Percentiles rank a stretch among this genome's conserved stretches.
Conservation (phyloP, 495 filamentous ascomycete genomes). For the Xylaria acuta region DNA sequence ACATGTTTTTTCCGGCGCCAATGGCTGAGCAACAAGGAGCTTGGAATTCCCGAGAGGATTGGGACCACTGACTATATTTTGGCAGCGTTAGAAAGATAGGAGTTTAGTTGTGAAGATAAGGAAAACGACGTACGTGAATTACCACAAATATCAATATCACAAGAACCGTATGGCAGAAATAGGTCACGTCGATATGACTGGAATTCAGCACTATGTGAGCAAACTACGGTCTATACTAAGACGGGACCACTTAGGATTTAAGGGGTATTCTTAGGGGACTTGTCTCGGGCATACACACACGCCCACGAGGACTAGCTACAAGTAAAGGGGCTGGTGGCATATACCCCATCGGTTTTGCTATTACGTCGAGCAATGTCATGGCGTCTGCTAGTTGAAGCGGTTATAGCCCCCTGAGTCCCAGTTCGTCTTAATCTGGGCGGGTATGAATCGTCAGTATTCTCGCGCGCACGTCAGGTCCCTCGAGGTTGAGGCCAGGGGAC, state of each 20-base stretch:
- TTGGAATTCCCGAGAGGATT: too few relatives aligned
- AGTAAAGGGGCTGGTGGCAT: neutral
- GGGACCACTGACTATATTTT: too few relatives aligned
- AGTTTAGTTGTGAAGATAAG: too few relatives aligned
- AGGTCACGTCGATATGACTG: neutral
- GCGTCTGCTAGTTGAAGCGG: too few relatives aligned
- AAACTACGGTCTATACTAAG: neutral
- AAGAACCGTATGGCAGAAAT: neutral
- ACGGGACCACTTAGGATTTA: neutral
- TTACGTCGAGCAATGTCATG: too few relatives aligned
- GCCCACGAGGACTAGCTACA: neutral
- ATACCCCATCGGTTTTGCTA: neutral
- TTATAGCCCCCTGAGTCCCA: too few relatives aligned
- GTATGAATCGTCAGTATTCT: too few relatives aligned
- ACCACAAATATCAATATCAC: too few relatives aligned
- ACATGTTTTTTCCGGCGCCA: neutral
- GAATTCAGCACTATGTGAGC: neutral
- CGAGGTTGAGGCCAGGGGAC: too few relatives aligned
- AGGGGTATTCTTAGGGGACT: neutral
- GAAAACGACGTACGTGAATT: neutral
- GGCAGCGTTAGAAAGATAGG: too few relatives aligned
- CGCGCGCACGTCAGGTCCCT: too few relatives aligned
- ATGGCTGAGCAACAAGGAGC: neutral
- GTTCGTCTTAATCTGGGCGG: too few relatives aligned
- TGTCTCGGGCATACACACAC: neutral